Percentiles rank a stretch among this genome's conserved stretches.
These are phyloP conservation scores for Urtica urens DNA, from an alignment of 306 rosid genomes.

Conservation along the genomic window DNA sequence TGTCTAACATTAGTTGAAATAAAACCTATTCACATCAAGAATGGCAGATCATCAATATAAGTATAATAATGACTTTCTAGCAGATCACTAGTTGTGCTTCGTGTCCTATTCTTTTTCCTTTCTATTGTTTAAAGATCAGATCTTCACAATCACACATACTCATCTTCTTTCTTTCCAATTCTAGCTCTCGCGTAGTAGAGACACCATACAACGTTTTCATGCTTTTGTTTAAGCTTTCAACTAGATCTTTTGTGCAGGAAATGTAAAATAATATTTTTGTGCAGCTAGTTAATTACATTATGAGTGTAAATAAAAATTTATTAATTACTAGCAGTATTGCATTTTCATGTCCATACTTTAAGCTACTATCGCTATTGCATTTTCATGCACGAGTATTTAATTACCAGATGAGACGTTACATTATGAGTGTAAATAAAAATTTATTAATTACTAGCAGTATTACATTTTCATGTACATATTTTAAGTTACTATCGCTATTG, in stretches of 20 bases:
- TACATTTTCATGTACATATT: background rate
- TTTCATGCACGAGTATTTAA: too few species aligned
- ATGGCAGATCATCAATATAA: background rate
- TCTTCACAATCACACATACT: background rate
- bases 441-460: background rate
- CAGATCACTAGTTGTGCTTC: conserved; percentile 8
- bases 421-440: background rate
- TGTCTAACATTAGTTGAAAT: background rate
- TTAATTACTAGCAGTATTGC: background rate
- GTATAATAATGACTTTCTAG: too few species aligned
- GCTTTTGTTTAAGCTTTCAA: background rate
- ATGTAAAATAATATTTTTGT: background rate
- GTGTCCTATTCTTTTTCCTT: conserved; percentile 5
- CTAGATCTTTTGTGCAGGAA: background rate
- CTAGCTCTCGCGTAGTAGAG: conserved; percentile 13
- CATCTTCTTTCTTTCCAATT: conserved; percentile 29
- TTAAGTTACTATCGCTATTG: too few species aligned
- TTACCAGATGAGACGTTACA: background rate
- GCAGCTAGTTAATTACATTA: background rate
- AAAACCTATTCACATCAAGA: background rate
- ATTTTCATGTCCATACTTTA: conserved; percentile 2
- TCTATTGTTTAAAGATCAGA: background rate
- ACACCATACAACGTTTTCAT: background rate
- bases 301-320: background rate
- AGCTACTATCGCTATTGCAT: too few species aligned